Evolutionary conservation across 441 rosid species (phyloP), one percentile per base, ranked within the genome.

Genomic region (Dalechampia spathulata): DNA sequence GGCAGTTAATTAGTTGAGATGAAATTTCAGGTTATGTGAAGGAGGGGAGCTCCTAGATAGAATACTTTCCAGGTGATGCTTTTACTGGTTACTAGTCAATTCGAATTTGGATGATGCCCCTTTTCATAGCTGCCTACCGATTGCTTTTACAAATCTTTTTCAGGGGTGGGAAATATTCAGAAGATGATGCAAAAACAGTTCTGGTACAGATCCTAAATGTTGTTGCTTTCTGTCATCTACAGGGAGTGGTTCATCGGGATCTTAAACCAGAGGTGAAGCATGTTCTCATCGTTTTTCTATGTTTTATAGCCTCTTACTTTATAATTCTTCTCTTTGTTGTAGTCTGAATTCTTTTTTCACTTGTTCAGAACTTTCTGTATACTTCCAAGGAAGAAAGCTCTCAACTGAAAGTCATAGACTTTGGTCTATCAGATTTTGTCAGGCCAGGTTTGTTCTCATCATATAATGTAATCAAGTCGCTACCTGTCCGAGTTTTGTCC

Each of bases 11-110:
- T 52, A 14, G 7, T 56, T 67, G 8, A 3, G 34, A 30, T 30
- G 34, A 30, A 30, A 30, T 30, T 80, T 67, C 91, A 93, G 99
- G 88, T 78, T 93, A 65, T 93, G 99, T 70, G 95, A 81, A 78
- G 99, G 99, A 68, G 99, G 99, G 60, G 99, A 90, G 72, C 97
- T 93, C 15, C 78, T 93, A 37, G 99, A 93, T 72, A 87, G 86
- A 77, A 93, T 93, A 75, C 87, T 93, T 43, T 75, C 95, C 53
- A 87, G 97, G 97, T 93, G 41, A 59, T 63, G 43, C 39, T 36
- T 60, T 19, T 44, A 16, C 40, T 41, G 26, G 37, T 62, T 59
- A 1, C 26, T 61, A 46, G 56, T 8, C 40, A 50, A 58, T n/a
- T n/a, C n/a, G n/a, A n/a, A n/a, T n/a, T n/a, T n/a, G n/a, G n/a